Evolutionary conservation across 2,329 filamentous ascomycete genomes (phyloP).

Genomic region (Huntiella moniliformis): DNA sequence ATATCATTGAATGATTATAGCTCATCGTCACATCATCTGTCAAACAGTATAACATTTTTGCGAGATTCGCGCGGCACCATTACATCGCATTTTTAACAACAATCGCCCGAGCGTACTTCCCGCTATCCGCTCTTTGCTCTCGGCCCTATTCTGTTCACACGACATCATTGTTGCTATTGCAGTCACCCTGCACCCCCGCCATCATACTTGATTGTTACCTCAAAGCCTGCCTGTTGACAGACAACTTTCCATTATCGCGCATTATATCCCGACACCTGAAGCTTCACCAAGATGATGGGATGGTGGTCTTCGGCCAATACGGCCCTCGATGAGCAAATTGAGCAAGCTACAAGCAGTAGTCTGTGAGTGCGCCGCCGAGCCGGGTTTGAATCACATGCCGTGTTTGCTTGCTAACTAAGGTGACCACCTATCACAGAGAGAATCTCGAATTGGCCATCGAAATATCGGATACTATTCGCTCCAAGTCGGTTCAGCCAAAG

Average conservation of each 20-base stretch:
- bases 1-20: too few species aligned
- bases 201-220: not conserved
- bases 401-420: constrained; percentile 14
- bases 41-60: too few species aligned
- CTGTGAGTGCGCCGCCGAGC: constrained; percentile 37
- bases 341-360: constrained; percentile 84
- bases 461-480: constrained; percentile 92
- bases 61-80: too few species aligned
- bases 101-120: too few species aligned
- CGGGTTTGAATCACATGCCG: not conserved
- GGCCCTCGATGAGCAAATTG: constrained; percentile 91
- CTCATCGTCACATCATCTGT: not conserved
- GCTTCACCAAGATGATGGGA: constrained; percentile 54
- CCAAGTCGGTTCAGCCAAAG: constrained; percentile 91
- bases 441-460: constrained; percentile 95
- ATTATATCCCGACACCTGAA: not conserved
- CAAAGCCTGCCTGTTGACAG: not conserved
- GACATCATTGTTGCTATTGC: not conserved
- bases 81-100: too few species aligned
- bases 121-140: not conserved
- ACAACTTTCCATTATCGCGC: not conserved
- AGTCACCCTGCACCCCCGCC: too few species aligned
- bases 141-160: not conserved
- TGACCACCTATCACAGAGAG: constrained; percentile 39
- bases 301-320: constrained; percentile 87